phyloP scores from a whole-genome alignment of 2,329 filamentous ascomycete genomes.

The Myotisia sp. region DNA sequence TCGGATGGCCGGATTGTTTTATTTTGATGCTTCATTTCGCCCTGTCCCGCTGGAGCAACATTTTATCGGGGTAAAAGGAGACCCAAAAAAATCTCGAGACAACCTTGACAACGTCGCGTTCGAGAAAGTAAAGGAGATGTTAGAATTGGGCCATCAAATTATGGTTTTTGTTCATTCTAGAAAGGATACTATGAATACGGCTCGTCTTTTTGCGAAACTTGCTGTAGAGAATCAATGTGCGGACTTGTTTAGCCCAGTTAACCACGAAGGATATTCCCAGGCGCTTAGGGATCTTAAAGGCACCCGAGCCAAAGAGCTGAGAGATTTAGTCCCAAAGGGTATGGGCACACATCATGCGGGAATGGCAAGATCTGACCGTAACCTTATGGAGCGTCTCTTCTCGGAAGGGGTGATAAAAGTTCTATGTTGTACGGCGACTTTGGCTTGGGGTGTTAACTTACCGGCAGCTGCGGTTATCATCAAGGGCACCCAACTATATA shows the following conservation, averaged over 20 bases:
- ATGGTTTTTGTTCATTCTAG: constrained; percentile 99
- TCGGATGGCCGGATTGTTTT: constrained; percentile 80
- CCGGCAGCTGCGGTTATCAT: constrained; percentile 93
- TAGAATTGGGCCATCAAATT: constrained; percentile 80
- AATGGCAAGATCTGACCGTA: constrained; percentile 86
- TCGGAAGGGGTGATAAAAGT: constrained; percentile 87
- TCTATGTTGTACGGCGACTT: constrained; percentile 91
- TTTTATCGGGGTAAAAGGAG: constrained; percentile 74
- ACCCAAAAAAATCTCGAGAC: constrained; percentile 62
- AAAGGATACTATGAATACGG: constrained; percentile 82
- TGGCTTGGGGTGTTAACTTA: constrained; percentile 98
- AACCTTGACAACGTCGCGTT: constrained; percentile 80
- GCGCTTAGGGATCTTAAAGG: constrained; percentile 74
- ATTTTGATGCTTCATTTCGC: constrained; percentile 90
- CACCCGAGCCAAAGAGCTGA: constrained; percentile 70
- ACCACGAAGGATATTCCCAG: constrained; percentile 64
- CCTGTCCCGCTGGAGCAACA: constrained; percentile 94
- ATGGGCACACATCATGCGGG: constrained; percentile 93
- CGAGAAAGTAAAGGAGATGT: constrained; percentile 89
- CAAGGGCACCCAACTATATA: constrained; percentile 96
- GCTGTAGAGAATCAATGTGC: constrained; percentile 65
- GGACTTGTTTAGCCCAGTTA: constrained; percentile 68
- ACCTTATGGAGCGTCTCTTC: constrained; percentile 89
- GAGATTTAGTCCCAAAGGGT: constrained; percentile 79
- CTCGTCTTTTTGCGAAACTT: constrained; percentile 72